Evolutionary conservation across 805 yeast genomes (phyloP).

Genomic region (Wickerhamomyces sydowiorum): DNA sequence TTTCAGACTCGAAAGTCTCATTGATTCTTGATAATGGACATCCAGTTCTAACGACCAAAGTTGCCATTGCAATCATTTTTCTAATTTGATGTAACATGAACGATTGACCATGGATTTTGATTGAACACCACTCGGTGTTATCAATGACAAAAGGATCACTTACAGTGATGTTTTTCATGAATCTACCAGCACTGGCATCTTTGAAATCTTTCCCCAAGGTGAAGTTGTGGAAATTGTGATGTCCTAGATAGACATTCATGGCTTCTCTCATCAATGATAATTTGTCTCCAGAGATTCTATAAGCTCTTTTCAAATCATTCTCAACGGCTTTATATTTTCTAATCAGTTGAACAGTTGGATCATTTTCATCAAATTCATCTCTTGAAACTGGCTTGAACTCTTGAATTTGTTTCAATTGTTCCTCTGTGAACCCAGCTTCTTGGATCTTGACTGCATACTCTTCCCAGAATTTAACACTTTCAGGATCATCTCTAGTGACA

Average conservation of each 20-base stretch:
- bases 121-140: conserved; percentile 93
- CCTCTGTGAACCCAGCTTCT: conserved; percentile 24
- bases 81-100: conserved; percentile 98
- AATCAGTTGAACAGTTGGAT: conserved; percentile 31
- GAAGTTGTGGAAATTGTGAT: conserved; percentile 89
- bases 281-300: conserved; percentile 58
- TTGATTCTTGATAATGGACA: conserved; percentile 71
- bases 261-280: conserved; percentile 60
- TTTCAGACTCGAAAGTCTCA: conserved; percentile 69
- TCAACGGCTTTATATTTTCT: conserved; percentile 58
- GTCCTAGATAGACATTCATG: conserved; percentile 71
- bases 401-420: conserved; percentile 20
- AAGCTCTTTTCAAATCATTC: conserved; percentile 59
- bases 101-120: conserved; percentile 96
- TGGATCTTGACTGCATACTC: conserved; percentile 34
- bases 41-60: conserved; percentile 78
- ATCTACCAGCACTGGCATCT: conserved; percentile 82
- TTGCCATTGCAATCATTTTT: conserved; percentile 96
- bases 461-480: conserved; percentile 74
- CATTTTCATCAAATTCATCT: conserved; percentile 34
- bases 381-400: conserved; percentile 30
- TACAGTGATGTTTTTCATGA: conserved; percentile 72
- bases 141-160: conserved; percentile 88
- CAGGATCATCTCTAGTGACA: conserved; percentile 53
- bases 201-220: conserved; percentile 76